phyloP scores from a whole-genome alignment of 176 grass and related monocot species.

The Secale cereale region DNA sequence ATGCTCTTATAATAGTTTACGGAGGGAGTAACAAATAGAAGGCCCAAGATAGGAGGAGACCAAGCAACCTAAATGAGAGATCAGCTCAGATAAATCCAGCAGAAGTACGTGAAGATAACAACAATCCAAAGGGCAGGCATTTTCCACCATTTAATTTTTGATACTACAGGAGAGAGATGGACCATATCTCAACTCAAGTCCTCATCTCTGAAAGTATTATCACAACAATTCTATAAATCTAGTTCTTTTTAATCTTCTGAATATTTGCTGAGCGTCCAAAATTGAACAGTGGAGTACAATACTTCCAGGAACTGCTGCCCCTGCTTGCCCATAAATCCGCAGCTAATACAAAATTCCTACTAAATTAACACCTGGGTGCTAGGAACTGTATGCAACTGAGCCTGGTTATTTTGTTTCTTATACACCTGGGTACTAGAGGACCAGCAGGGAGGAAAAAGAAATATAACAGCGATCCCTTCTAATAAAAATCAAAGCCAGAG shows the following conservation, averaged over 20 bases:
- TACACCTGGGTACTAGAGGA: too few species aligned
- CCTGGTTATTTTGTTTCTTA: too few species aligned
- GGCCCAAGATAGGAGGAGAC: not conserved
- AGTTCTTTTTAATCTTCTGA: not conserved
- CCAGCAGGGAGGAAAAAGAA: too few species aligned
- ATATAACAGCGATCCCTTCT: not conserved
- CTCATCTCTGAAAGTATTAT: not conserved
- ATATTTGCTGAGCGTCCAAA: not conserved
- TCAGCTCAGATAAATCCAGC: not conserved
- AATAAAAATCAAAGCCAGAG: not conserved
- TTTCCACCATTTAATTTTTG: not conserved
- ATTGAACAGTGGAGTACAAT: not conserved
- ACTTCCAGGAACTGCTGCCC: not conserved
- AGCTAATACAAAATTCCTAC: not conserved
- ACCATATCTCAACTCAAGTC: not conserved
- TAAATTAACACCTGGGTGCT: not conserved
- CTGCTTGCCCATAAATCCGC: not conserved
- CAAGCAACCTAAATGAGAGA: not conserved
- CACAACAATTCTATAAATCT: not conserved
- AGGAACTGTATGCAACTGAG: not conserved
- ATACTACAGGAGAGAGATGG: not conserved
- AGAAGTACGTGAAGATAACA: not conserved
- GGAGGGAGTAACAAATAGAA: not conserved
- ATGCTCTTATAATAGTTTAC: too few species aligned
- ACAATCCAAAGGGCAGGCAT: not conserved